Percentiles rank a stretch among this genome's conserved stretches.
Conservation (phyloP, 345 rosid genomes). For the Salix dunnii region DNA sequence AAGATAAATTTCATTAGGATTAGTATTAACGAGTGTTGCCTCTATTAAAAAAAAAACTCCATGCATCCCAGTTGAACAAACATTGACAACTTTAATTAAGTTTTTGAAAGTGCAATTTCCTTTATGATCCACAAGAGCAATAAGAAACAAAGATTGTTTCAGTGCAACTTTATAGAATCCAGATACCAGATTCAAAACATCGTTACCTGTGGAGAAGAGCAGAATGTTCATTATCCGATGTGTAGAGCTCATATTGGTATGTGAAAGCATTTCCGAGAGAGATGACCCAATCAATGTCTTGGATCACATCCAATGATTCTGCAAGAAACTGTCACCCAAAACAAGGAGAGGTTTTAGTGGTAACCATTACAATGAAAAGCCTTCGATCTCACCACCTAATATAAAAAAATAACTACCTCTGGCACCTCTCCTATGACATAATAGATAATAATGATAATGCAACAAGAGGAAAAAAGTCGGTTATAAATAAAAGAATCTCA, state of each 20-base stretch:
- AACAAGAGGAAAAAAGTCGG: background rate
- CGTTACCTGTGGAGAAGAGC: constrained; percentile 85
- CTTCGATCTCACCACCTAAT: background rate
- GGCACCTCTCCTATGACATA: background rate
- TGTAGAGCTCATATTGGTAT: constrained; percentile 70
- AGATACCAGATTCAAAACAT: constrained; percentile 13
- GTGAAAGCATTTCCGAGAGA: constrained; percentile 88
- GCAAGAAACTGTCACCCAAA: constrained; percentile 71
- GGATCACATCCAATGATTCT: constrained; percentile 93
- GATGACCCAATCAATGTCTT: constrained; percentile 74
- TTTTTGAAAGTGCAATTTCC: background rate
- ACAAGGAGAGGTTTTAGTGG: constrained; percentile 1
- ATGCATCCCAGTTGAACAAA: background rate
- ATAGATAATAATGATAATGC: background rate
- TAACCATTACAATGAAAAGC: background rate
- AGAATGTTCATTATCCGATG: constrained; percentile 77
- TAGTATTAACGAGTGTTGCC: background rate
- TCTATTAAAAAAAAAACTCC: background rate
- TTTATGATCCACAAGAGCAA: background rate
- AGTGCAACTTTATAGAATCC: background rate
- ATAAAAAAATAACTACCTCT: background rate
- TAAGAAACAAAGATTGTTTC: background rate
- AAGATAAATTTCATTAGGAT: background rate
- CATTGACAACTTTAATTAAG: background rate
- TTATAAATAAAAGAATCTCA: constrained; percentile 35